phyloP scores from a whole-genome alignment of 2,329 filamentous ascomycete genomes.

The Ascochyta clinopodiicola region DNA sequence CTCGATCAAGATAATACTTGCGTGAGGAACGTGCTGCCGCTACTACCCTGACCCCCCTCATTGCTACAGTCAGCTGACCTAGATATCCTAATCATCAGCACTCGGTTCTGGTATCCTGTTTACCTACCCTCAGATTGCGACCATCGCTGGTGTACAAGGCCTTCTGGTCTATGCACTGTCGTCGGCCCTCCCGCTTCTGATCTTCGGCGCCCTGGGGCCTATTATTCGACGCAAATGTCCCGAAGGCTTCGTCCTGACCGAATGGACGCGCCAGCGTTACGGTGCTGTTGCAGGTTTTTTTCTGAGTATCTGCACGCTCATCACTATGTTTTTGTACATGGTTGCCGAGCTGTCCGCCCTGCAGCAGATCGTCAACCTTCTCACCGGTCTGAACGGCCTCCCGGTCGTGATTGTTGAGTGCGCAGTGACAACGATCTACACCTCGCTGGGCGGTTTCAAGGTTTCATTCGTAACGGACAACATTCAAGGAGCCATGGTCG shows the following conservation, averaged over 20 bases:
- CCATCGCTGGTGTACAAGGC: constrained; percentile 79
- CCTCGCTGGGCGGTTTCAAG: constrained; percentile 80
- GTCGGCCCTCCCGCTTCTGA: constrained; percentile 73
- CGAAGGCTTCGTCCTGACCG: constrained; percentile 82
- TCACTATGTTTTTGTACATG: constrained; percentile 88
- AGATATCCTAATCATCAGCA: constrained; percentile 58
- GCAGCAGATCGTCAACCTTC: constrained; percentile 75
- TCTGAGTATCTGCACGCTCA: constrained; percentile 77
- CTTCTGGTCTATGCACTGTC: constrained; percentile 77
- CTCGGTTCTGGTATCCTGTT: constrained; percentile 85
- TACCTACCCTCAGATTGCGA: constrained; percentile 80
- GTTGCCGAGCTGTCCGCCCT: constrained; percentile 81
- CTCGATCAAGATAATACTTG: constrained; percentile 99
- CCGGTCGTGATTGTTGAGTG: constrained; percentile 81
- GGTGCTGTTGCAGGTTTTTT: constrained; percentile 73
- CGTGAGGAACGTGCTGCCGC: constrained; percentile 97
- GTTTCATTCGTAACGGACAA: constrained; percentile 87
- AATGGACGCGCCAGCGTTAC: constrained; percentile 83
- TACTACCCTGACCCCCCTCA: constrained; percentile 57
- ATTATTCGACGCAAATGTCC: constrained; percentile 81
- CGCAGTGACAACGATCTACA: constrained; percentile 80
- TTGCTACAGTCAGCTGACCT: constrained; percentile 40
- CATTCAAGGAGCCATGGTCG: constrained; percentile 79
- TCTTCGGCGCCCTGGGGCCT: constrained; percentile 76
- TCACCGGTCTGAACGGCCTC: constrained; percentile 77